Conservation (phyloP, 495 filamentous ascomycete genomes). For the Tuber calosporum region DNA sequence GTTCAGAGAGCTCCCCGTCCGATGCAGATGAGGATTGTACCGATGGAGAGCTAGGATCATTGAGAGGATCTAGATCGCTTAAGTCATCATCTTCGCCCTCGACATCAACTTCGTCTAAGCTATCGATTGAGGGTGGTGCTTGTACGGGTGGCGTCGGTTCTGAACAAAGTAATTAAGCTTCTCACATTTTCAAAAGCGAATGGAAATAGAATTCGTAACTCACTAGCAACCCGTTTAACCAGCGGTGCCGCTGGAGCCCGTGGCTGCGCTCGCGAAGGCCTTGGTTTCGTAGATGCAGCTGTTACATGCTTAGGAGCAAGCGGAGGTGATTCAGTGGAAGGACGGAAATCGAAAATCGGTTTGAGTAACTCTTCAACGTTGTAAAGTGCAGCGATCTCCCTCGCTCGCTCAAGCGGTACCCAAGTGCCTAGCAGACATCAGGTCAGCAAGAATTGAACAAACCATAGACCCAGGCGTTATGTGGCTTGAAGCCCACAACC, state of each 20-base stretch:
- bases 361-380: conserved; percentile 70
- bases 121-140: conserved; percentile 36
- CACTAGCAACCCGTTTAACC: conserved; percentile 30
- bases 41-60: conserved; percentile 37
- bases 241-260: conserved; percentile 27
- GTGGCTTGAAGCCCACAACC: conserved; percentile 15
- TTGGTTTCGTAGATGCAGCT: conserved; percentile 60
- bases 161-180: conserved; percentile 30
- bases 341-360: conserved; percentile 81
- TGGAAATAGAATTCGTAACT: conserved; percentile 29
- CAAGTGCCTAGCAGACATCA: conserved; percentile 64
- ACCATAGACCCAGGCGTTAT: background rate
- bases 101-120: conserved; percentile 33
- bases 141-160: conserved; percentile 37
- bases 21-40: conserved; percentile 39
- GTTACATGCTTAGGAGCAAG: conserved; percentile 87
- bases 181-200: conserved; percentile 1
- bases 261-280: conserved; percentile 53
- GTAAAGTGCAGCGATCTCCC: conserved; percentile 74
- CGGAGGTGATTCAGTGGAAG: conserved; percentile 79
- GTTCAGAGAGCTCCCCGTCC: conserved; percentile 45
- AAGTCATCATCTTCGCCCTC: conserved; percentile 44
- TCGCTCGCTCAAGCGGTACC: conserved; percentile 80
- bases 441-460: conserved; percentile 13
- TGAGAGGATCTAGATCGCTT: conserved; percentile 43